Base-by-base conservation (phyloP, 805 yeast species). In the Lipomyces chichibuensis region DNA sequence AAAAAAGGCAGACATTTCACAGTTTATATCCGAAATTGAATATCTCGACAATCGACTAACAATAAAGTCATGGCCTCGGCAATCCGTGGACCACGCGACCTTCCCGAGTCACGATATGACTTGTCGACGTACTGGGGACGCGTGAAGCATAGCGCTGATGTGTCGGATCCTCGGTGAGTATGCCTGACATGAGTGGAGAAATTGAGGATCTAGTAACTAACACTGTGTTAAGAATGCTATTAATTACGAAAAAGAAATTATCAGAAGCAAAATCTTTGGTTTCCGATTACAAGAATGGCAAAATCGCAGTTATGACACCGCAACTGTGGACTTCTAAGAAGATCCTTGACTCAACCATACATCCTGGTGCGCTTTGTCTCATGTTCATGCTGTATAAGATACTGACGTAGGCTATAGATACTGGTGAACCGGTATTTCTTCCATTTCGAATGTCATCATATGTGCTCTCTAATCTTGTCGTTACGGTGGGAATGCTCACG, bases 381-480 rank as follows among this genome's bases (percentile, higher is more conserved):
- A 32, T 25, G 9, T 25, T 17, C 33, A 17, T 52, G 33, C 20
- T 13, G 33, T 6, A 29, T 14, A 20, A 25, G 55, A 25, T 52
- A 52, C 17, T 52, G 55, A 25, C 17, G 14, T 52, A 5, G 3
- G 33, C 5, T 11, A 4, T 57, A 9, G 99, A 95, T 77, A 94
- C 96, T 5, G 97, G 98, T 0, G 95, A 92, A 74, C 90, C 96
- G 0, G 97, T 95, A 13, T 76, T 91, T 35, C 81, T 95, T 63
- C 99, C 99, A 2, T 95, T 95, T 80, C 85, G 99, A 79, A 95
- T 95, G 99, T 92, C 97, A 29, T 89, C 94, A 39, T 92, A 95
- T 80, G 99, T 95, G 20, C 81, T 95, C 63, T 91, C 97, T 11
- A 95, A 95, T 78, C 80, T 95, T 78, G 94, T 94, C 27, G 98